Conservation (phyloP, 2,329 filamentous ascomycete species). For the Curvularia sp. region DNA sequence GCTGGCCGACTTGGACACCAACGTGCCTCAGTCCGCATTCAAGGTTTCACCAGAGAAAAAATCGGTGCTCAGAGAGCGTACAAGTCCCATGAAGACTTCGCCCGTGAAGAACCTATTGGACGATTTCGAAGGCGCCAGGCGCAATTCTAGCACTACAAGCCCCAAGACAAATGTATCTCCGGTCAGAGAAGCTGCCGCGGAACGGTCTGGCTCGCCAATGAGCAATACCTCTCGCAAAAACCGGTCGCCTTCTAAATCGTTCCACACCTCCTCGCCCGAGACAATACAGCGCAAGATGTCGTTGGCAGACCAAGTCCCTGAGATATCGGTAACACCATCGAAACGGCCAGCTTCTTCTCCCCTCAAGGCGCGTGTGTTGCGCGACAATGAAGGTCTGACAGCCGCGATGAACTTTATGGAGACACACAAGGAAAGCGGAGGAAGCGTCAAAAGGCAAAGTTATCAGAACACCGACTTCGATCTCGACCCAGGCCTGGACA, state of each 20-base stretch:
- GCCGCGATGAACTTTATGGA: constrained; percentile 48
- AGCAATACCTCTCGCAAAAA: constrained; percentile 37
- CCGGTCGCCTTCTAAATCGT: constrained; percentile 40
- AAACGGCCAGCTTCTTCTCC: constrained; percentile 33
- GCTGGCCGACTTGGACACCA: constrained; percentile 33
- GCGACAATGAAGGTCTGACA: constrained; percentile 52
- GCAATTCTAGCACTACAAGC: constrained; percentile 19
- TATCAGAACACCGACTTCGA: constrained; percentile 31
- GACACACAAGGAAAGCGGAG: constrained; percentile 30
- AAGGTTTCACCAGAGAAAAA: constrained; percentile 44
- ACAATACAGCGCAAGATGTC: constrained; percentile 21
- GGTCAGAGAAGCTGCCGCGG: constrained; percentile 28
- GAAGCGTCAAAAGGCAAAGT: constrained; percentile 33
- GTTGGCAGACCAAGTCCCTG: constrained; percentile 19
- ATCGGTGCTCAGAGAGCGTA: constrained; percentile 35
- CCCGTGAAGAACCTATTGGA: constrained; percentile 39
- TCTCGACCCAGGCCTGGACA: constrained; percentile 36
- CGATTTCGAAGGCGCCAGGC: constrained; percentile 35
- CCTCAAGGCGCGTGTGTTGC: constrained; percentile 34
- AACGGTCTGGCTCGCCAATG: constrained; percentile 37
- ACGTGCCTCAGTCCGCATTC: constrained; percentile 43
- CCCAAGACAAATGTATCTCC: constrained; percentile 39
- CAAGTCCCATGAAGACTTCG: constrained; percentile 43
- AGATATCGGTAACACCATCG: constrained; percentile 26
- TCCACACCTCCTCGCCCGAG: constrained; percentile 35